A percentile compares a stretch with the other conserved stretches of the same genome.
phyloP scores from a whole-genome alignment of 164 flowering plant species.

The Sedum album region DNA sequence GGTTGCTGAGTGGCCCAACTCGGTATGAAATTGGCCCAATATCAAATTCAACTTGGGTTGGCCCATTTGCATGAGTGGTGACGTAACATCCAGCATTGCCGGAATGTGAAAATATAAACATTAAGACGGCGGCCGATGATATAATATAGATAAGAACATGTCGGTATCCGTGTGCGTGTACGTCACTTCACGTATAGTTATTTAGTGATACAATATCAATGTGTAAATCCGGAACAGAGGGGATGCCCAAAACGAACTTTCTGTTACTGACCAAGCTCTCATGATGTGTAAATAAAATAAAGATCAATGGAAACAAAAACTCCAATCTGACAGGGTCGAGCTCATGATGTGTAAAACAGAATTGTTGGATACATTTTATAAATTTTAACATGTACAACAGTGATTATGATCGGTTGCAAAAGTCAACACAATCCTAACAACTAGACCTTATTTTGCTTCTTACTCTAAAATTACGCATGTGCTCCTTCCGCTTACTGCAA shows the following conservation, averaged over 20 bases:
- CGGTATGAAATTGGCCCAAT: no score
- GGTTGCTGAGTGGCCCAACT: no score
- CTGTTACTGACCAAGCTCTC: background rate
- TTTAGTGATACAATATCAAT: no score
- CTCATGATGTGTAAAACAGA: background rate
- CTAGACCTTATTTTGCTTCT: slow-evolving; percentile 16
- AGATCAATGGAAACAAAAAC: slow-evolving; percentile 2
- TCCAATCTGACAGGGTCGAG: background rate
- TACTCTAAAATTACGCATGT: slow-evolving; percentile 3
- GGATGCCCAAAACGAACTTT: slow-evolving; percentile 29
- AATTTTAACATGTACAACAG: slow-evolving; percentile 15
- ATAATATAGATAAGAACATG: no score
- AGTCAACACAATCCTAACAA: slow-evolving; percentile 76
- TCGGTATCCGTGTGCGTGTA: no score
- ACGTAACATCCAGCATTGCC: no score
- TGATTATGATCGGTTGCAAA: slow-evolving; percentile 33
- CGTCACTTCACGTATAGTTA: no score
- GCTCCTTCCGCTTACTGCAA: background rate
- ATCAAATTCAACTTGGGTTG: no score
- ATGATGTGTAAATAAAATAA: background rate
- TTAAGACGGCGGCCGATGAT: no score
- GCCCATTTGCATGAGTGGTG: no score
- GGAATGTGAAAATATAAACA: no score
- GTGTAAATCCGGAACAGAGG: slow-evolving; percentile 24
- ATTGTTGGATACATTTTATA: background rate